phyloP scores from a whole-genome alignment of 108 stramenopile genomes.

The Nannochloropsis granulata region DNA sequence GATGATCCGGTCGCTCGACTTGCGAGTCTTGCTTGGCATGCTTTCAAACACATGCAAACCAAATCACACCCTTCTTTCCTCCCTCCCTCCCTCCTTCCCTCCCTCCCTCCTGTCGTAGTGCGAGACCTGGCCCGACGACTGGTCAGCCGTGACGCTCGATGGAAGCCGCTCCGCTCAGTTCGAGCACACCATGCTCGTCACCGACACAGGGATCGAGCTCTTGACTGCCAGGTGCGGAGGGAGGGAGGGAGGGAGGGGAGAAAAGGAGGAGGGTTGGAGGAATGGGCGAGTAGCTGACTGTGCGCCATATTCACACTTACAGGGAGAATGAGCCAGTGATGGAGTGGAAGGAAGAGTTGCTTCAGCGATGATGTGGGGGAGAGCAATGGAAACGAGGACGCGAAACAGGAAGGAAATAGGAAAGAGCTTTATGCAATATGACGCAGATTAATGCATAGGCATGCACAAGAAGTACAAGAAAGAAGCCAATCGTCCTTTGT shows the following conservation, averaged over 20 bases:
- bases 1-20: too few species aligned
- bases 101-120: background rate
- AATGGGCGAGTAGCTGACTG: background rate
- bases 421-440: too few species aligned
- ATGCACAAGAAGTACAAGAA: too few species aligned
- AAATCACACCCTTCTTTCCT: too few species aligned
- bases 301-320: background rate
- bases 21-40: too few species aligned
- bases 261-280: background rate
- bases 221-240: conserved; percentile 41
- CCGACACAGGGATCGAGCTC: conserved; percentile 66
- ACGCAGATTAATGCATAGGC: too few species aligned
- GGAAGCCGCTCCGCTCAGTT: conserved; percentile 44
- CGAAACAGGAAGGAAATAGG: too few species aligned
- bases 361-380: background rate
- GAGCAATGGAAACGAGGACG: background rate
- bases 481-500: too few species aligned
- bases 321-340: background rate
- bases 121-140: conserved; percentile 40
- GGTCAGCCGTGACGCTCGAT: conserved; percentile 40
- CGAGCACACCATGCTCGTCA: conserved; percentile 83
- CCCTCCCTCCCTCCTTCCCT: too few species aligned
- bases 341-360: background rate
- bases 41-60: too few species aligned
- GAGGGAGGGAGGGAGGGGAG: background rate